A percentile compares a stretch with the other conserved stretches of the same genome.
phyloP scores from a whole-genome alignment of 768 basidiomycete genomes.

The Macrolepiota fuliginosa region DNA sequence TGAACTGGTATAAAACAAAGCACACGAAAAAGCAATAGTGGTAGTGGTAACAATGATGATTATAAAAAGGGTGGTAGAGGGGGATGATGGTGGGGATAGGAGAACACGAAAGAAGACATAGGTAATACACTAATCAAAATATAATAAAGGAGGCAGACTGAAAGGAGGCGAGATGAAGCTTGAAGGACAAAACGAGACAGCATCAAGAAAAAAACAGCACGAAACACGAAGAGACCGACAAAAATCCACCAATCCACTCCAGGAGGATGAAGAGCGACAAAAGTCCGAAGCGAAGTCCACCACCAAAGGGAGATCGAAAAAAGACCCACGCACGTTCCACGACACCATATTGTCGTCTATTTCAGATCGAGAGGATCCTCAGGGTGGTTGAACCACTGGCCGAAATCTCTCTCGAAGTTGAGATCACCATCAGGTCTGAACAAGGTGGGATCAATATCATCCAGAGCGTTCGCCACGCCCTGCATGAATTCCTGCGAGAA shows the following conservation, averaged over 20 bases:
- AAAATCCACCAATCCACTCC: slow-evolving; percentile 12
- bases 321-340: not conserved
- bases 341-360: slow-evolving; percentile 18
- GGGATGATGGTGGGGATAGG: not conserved
- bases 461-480: slow-evolving; percentile 14
- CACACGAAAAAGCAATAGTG: slow-evolving; percentile 8
- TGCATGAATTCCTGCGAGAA: slow-evolving; percentile 16
- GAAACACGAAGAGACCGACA: slow-evolving; percentile 5
- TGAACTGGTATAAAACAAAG: slow-evolving; percentile 10
- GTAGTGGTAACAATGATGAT: not conserved
- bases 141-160: slow-evolving; percentile 13
- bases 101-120: slow-evolving; percentile 5
- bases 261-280: slow-evolving; percentile 9
- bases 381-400: slow-evolving; percentile 66
- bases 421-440: slow-evolving; percentile 42
- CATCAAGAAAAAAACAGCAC: slow-evolving; percentile 11
- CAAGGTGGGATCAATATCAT: slow-evolving; percentile 30
- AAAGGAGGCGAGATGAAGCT: slow-evolving; percentile 9
- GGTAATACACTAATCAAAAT: slow-evolving; percentile 15
- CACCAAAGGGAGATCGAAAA: slow-evolving; percentile 1
- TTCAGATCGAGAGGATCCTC: slow-evolving; percentile 43
- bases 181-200: not conserved
- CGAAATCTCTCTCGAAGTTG: slow-evolving; percentile 73
- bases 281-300: not conserved
- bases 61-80: not conserved